A percentile compares a stretch with the other conserved stretches of the same genome.
phyloP scores from a whole-genome alignment of 345 rosid species.

The Syzygium grande region DNA sequence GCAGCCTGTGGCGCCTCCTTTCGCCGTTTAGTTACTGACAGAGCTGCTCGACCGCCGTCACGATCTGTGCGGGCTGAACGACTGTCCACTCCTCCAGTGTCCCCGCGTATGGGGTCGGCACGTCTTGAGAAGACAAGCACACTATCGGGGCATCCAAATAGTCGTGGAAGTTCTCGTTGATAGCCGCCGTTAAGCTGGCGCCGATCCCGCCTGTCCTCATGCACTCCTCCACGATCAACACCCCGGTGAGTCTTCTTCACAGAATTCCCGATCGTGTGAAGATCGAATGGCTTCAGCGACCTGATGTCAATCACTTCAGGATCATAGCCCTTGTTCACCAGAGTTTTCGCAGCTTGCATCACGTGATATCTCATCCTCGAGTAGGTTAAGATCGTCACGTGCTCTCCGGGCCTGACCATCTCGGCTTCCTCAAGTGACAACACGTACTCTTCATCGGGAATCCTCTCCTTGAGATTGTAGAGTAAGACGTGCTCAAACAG shows the following conservation, averaged over 20 bases:
- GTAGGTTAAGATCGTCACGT: constrained; percentile 79
- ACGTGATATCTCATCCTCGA: constrained; percentile 97
- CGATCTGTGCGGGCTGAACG: constrained; percentile 92
- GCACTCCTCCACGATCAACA: constrained; percentile 93
- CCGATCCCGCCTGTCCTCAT: constrained; percentile 98
- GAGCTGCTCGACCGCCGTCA: constrained; percentile 86
- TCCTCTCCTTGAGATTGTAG: constrained; percentile 94
- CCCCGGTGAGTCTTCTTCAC: constrained; percentile 84
- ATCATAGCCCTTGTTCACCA: constrained; percentile 88
- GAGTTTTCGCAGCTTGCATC: constrained; percentile 91
- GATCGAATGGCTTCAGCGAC: constrained; percentile 88
- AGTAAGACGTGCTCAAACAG: constrained; percentile 94
- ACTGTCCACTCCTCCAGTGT: constrained; percentile 88
- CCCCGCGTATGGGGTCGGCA: constrained; percentile 90
- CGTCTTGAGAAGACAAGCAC: constrained; percentile 94
- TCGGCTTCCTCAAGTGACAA: constrained; percentile 94
- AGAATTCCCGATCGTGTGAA: constrained; percentile 80
- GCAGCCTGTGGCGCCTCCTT: neutral
- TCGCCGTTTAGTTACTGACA: constrained; percentile 35
- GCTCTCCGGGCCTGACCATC: constrained; percentile 94
- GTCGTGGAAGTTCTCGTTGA: constrained; percentile 82
- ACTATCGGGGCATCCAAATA: constrained; percentile 89
- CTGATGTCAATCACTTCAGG: constrained; percentile 95
- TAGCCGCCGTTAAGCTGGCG: constrained; percentile 86
- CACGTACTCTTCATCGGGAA: constrained; percentile 83